phyloP scores from a whole-genome alignment of 2,329 filamentous ascomycete species.

The Pseudogymnoascus sp. region DNA sequence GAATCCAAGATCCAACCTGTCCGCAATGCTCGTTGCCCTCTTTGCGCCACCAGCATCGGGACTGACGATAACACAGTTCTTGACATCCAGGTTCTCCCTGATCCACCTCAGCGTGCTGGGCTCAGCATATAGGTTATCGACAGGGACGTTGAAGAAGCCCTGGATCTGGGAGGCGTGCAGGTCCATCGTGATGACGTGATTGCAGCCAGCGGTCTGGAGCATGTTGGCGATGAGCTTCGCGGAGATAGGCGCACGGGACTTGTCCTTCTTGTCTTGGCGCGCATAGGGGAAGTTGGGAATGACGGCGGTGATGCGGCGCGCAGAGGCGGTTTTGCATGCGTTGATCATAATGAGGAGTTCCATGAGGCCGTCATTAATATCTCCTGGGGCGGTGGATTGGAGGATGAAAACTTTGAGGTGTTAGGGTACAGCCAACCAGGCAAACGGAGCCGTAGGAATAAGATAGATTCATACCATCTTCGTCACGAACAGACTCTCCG shows the following conservation, averaged over 20 bases:
- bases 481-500: conserved; percentile 90
- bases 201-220: conserved; percentile 89
- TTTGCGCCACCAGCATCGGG: conserved; percentile 94
- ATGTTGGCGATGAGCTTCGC: conserved; percentile 96
- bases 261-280: conserved; percentile 96
- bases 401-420: conserved; percentile 73
- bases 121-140: conserved; percentile 82
- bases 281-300: conserved; percentile 96
- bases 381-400: conserved; percentile 88
- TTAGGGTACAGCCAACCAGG: not conserved
- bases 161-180: conserved; percentile 90
- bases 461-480: conserved; percentile 58
- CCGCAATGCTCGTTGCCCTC: conserved; percentile 87
- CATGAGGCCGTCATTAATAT: conserved; percentile 98
- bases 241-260: conserved; percentile 90
- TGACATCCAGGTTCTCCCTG: conserved; percentile 70
- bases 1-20: conserved; percentile 82
- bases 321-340: conserved; percentile 78
- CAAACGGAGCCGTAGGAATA: conserved; percentile 15
- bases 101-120: conserved; percentile 91
- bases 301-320: conserved; percentile 87
- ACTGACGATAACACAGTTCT: conserved; percentile 87
- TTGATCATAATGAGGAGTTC: conserved; percentile 98
- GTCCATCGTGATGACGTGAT: conserved; percentile 93
- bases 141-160: conserved; percentile 83